Percentiles rank a stretch among this genome's conserved stretches.
Conservation (phyloP, 23 red algal species). For the Pyropia yezoensis region DNA sequence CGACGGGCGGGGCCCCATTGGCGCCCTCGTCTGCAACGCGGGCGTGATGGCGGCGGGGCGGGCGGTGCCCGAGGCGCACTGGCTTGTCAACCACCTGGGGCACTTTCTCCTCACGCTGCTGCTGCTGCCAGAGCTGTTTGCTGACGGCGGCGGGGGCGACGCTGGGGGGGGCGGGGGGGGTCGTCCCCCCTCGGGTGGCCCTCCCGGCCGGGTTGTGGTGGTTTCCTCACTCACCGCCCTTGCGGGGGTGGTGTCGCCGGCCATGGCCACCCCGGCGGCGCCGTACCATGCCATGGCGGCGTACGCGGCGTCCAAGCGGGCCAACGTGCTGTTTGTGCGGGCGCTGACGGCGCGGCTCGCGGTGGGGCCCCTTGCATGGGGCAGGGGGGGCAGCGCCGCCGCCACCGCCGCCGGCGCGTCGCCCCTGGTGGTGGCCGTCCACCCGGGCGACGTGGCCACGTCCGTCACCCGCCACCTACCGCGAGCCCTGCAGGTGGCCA, state of each 20-base stretch:
- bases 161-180: neutral
- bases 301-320: slow-evolving; percentile 76
- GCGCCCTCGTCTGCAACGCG: slow-evolving; percentile 77
- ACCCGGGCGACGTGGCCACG: slow-evolving; percentile 28
- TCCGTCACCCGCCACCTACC: slow-evolving; percentile 13
- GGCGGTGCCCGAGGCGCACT: slow-evolving; percentile 66
- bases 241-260: slow-evolving; percentile 21
- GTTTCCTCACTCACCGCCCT: slow-evolving; percentile 47
- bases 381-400: no score
- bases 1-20: neutral
- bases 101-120: slow-evolving; percentile 79
- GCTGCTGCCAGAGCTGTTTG: slow-evolving; percentile 21
- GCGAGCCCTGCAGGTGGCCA: no score
- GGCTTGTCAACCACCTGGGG: slow-evolving; percentile 83
- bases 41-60: slow-evolving; percentile 70
- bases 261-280: slow-evolving; percentile 32
- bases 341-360: slow-evolving; percentile 24
- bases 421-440: slow-evolving; percentile 16
- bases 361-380: no score
- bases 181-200: neutral
- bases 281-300: slow-evolving; percentile 65
- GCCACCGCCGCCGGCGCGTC: neutral
- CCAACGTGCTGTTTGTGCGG: slow-evolving; percentile 67
- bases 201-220: slow-evolving; percentile 39
- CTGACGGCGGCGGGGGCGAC: neutral